Evolutionary conservation across 2,329 filamentous ascomycete genomes (phyloP), one percentile per base, ranked within the genome.

Genomic region (Aspergillus calidoustus): DNA sequence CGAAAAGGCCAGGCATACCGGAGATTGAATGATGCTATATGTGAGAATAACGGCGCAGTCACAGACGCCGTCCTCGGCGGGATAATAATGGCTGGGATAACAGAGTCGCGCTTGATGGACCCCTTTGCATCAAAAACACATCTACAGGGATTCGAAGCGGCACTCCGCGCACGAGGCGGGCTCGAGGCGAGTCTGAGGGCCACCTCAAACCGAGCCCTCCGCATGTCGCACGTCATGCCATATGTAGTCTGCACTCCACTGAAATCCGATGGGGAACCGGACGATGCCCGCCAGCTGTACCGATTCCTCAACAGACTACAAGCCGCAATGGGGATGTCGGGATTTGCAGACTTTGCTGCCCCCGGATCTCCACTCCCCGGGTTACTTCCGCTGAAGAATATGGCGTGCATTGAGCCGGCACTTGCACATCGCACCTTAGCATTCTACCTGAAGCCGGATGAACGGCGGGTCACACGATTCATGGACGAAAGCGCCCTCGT

Each of bases 31-130:
- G 1, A 47, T 2, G 31, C 17, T 6, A 19, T 56, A 3, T 2
- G 17, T 11, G 7, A 56, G 7, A 23, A 28, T 11, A 6, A 11
- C 1, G 54, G 54, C 0, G 25, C 3, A 15, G 19, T 56, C 28
- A 19, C 28, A 28, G 44, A 56, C 8, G 28, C 15, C 9, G 2
- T 34, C 0, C 44, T 56, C 9, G 19, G 44, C 17, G 44, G 54
- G 3, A 49, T 56, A 9, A 38, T 56, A n/a, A 49, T 56, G 54
- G 54, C 54, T 17, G 30, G 43, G 1, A 41, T 56, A 17, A 56
- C 54, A 3, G 54, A 56, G 22, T 22, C 54, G 3, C 44, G 43
- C 1, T 23, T 56, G 3, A 38, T 38, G 15, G 53, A 46, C 19
- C 25, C 43, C 2, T 23, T 19, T 0, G 53, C 53, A 5, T 55